Percentiles rank a stretch among this genome's conserved stretches.
Conservation (phyloP, 176 grass and related monocot species). For the Cenchrus fungigraminus region DNA sequence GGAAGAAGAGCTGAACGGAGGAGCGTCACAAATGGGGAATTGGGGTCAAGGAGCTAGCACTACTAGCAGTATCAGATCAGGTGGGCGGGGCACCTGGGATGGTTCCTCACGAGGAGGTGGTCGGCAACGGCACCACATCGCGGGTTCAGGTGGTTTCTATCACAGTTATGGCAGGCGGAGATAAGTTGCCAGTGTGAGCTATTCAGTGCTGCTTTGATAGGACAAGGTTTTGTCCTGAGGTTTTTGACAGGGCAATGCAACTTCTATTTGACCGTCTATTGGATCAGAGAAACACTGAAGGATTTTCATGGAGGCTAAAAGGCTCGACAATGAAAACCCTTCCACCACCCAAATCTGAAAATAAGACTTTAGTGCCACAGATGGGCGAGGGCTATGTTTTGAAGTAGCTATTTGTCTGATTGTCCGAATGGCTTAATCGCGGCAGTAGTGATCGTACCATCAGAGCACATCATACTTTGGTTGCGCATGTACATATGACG, state of each 20-base stretch:
- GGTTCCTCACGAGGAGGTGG: constrained; percentile 47
- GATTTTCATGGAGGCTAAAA: not conserved
- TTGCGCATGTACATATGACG: constrained; percentile 33
- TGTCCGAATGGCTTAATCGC: not conserved
- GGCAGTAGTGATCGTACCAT: not conserved
- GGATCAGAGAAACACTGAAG: constrained; percentile 2
- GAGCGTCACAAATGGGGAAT: constrained; percentile 58
- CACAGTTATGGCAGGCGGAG: constrained; percentile 86
- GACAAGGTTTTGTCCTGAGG: not conserved
- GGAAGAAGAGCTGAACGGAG: constrained; percentile 82
- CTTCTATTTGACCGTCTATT: not conserved
- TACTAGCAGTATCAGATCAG: constrained; percentile 57
- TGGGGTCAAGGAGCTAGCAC: constrained; percentile 64
- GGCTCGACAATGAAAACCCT: not conserved
- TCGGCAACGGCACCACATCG: constrained; percentile 58
- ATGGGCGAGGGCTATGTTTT: not conserved
- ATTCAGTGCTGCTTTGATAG: not conserved
- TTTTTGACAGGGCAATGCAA: constrained; percentile 19
- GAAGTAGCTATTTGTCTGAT: constrained; percentile 1
- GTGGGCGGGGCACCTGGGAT: constrained; percentile 74
- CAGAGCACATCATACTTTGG: constrained; percentile 3
- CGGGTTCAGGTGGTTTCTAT: constrained; percentile 83
- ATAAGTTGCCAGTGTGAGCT: constrained; percentile 41
- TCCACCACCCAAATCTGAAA: not conserved
- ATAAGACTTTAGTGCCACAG: not conserved